Conservation (phyloP, 1,139 yeast genomes). For the Taphrina flavorubra region DNA sequence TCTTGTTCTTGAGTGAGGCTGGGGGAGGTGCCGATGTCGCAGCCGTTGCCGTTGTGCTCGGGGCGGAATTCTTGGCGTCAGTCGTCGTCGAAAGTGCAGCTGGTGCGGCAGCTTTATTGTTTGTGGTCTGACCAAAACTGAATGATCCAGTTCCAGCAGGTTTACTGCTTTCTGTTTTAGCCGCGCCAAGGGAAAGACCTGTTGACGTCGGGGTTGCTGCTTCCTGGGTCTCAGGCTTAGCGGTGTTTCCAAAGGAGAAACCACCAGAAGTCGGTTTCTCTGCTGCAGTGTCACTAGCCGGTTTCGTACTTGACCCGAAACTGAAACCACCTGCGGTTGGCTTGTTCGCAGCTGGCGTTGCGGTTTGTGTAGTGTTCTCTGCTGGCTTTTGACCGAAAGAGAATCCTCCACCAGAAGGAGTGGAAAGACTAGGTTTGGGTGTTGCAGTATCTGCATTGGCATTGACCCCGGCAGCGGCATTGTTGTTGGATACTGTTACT, state of each 20-base stretch:
- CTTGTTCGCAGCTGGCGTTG: conserved; percentile 44
- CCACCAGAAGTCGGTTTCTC: conserved; percentile 20
- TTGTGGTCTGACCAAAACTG: conserved; percentile 47
- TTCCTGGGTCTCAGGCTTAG: conserved; percentile 12
- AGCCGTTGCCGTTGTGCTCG: conserved; percentile 19
- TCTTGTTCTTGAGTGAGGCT: conserved; percentile 83
- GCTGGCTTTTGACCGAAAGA: conserved; percentile 34
- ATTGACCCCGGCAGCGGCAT: background rate
- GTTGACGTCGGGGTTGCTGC: conserved; percentile 23
- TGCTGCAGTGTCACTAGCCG: background rate
- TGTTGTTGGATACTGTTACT: background rate
- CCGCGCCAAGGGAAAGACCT: conserved; percentile 34
- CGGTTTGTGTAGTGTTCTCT: conserved; percentile 45
- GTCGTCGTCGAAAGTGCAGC: conserved; percentile 4
- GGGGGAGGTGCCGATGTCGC: conserved; percentile 55
- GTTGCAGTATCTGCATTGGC: background rate
- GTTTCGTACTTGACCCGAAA: conserved; percentile 38
- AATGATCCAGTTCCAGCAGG: background rate
- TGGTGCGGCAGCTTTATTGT: conserved; percentile 45
- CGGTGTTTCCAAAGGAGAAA: conserved; percentile 30
- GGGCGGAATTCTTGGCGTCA: conserved; percentile 16
- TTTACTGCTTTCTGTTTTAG: conserved; percentile 10
- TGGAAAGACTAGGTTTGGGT: conserved; percentile 12
- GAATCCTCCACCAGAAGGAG: conserved; percentile 39
- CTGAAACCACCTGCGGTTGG: conserved; percentile 44